Evolutionary conservation across 2,329 filamentous ascomycete genomes (phyloP).

Genomic region (Exserohilum turcica): DNA sequence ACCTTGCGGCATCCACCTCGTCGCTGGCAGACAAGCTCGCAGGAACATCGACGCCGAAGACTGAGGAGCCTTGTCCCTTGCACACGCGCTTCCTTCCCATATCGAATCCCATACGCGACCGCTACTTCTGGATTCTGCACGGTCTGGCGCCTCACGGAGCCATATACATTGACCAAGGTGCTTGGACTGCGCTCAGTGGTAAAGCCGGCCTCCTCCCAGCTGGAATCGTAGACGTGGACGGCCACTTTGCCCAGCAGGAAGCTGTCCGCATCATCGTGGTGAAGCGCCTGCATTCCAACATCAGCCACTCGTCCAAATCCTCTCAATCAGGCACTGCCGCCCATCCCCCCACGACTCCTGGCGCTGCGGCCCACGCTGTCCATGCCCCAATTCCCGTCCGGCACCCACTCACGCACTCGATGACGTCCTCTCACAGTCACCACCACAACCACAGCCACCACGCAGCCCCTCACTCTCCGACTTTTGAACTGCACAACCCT

Average conservation of each 20-base stretch:
- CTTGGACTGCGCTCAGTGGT: slow-evolving; percentile 75
- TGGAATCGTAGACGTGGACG: slow-evolving; percentile 88
- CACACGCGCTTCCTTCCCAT: slow-evolving; percentile 92
- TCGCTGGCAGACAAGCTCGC: slow-evolving; percentile 41
- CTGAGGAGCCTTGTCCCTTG: slow-evolving; percentile 58
- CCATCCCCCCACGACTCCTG: slow-evolving; percentile 15
- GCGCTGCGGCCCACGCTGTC: slow-evolving; percentile 23
- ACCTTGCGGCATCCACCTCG: slow-evolving; percentile 29
- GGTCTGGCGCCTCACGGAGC: slow-evolving; percentile 89
- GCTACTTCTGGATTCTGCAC: slow-evolving; percentile 78
- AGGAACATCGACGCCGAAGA: slow-evolving; percentile 25
- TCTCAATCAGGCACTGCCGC: background rate
- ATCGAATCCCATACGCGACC: slow-evolving; percentile 14
- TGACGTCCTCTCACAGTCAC: background rate
- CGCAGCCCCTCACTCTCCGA: slow-evolving; percentile 15
- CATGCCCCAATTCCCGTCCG: slow-evolving; percentile 27
- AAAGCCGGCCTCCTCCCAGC: slow-evolving; percentile 89
- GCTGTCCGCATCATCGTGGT: slow-evolving; percentile 86
- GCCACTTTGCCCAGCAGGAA: slow-evolving; percentile 89
- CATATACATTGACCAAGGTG: slow-evolving; percentile 90
- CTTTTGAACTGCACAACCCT: slow-evolving; percentile 43
- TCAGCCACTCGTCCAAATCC: slow-evolving; percentile 3
- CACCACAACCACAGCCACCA: background rate
- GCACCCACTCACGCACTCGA: slow-evolving; percentile 16
- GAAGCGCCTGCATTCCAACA: slow-evolving; percentile 53